These are phyloP conservation scores for Scheffersomyces spartinae DNA, from an alignment of 805 yeast species.

Conservation along the genomic window DNA sequence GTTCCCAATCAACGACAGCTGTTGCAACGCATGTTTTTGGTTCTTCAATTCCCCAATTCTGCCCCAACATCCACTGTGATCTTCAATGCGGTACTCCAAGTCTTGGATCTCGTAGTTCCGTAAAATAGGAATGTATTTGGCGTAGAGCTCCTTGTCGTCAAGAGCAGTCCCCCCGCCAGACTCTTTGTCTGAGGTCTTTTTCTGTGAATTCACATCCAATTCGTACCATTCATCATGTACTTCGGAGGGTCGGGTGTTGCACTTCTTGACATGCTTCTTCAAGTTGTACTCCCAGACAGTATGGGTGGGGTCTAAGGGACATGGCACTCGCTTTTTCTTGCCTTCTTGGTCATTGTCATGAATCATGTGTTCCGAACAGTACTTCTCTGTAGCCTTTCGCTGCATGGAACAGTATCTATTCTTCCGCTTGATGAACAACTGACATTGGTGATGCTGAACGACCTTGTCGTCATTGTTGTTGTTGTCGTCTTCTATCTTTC, in stretches of 20 bases:
- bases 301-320: slow-evolving; percentile 72
- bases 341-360: slow-evolving; percentile 6
- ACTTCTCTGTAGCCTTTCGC: slow-evolving; percentile 34
- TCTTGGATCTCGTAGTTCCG: slow-evolving; percentile 7
- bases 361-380: slow-evolving; percentile 53
- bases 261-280: slow-evolving; percentile 45
- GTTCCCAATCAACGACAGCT: slow-evolving; percentile 67
- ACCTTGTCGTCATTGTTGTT: no score
- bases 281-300: slow-evolving; percentile 54
- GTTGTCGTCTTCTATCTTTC: no score
- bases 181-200: slow-evolving; percentile 10
- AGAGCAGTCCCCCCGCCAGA: slow-evolving; percentile 19
- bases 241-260: slow-evolving; percentile 29
- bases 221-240: slow-evolving; percentile 4
- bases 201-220: slow-evolving; percentile 7
- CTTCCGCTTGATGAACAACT: slow-evolving; percentile 36
- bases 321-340: slow-evolving; percentile 41
- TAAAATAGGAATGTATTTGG: slow-evolving; percentile 10
- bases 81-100: slow-evolving; percentile 7
- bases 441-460: slow-evolving; percentile 24
- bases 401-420: slow-evolving; percentile 53
- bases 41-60: slow-evolving; percentile 41
- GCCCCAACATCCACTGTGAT: slow-evolving; percentile 18
- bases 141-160: slow-evolving; percentile 4
- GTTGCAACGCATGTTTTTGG: slow-evolving; percentile 74